A percentile compares a stretch with the other conserved stretches of the same genome.
Conservation (phyloP, 2,329 filamentous ascomycete species). For the Raffaelea albimanens region DNA sequence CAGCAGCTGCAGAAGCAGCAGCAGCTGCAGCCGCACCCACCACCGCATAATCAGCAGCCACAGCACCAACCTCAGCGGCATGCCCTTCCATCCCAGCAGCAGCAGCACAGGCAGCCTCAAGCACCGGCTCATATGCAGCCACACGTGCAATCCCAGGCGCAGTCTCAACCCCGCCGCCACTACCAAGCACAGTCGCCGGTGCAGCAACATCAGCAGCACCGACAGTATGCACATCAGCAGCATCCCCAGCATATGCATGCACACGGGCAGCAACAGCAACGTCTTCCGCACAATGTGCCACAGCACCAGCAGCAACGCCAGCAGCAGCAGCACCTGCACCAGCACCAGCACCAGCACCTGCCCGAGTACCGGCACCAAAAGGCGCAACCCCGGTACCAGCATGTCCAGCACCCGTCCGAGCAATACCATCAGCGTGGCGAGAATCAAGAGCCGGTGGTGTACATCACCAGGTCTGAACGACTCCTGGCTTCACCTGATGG, state of each 20-base stretch:
- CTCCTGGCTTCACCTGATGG: conserved; percentile 1
- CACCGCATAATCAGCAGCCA: not conserved
- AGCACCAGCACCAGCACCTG: not conserved
- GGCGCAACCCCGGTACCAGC: not conserved
- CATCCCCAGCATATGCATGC: not conserved
- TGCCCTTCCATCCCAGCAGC: not conserved
- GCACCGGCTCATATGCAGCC: not conserved
- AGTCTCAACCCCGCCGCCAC: not conserved
- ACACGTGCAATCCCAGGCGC: not conserved
- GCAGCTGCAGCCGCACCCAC: not conserved
- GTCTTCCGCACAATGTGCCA: not conserved
- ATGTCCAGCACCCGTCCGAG: not conserved
- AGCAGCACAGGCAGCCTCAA: not conserved
- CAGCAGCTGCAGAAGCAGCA: not conserved
- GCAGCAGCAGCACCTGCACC: not conserved
- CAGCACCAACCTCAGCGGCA: not conserved
- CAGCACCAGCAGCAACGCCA: not conserved
- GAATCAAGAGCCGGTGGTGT: not conserved
- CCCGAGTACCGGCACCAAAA: not conserved
- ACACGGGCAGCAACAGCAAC: not conserved
- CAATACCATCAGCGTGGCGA: not conserved
- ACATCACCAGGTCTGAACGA: not conserved
- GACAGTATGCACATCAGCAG: not conserved
- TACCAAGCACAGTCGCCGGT: not conserved
- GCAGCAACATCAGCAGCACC: not conserved